These are phyloP conservation scores for Candida ponderosae DNA, from an alignment of 805 yeast genomes.

Conservation along the genomic window DNA sequence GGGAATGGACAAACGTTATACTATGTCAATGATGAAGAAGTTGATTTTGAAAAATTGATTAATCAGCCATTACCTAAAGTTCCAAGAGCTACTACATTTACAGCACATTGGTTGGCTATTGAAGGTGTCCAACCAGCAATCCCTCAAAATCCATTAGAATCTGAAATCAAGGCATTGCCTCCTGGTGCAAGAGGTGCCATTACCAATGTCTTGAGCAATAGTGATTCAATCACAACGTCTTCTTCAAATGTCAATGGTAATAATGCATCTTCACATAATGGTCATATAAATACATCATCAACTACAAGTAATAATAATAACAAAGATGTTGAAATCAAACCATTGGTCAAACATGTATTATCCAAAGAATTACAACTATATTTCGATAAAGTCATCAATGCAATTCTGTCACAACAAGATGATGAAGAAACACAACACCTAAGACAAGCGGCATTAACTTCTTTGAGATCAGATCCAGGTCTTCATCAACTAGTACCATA, in stretches of 20 bases:
- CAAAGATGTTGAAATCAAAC: conserved; percentile 62
- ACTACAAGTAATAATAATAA: conserved; percentile 28
- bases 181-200: conserved; percentile 81
- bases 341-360: conserved; percentile 88
- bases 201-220: conserved; percentile 47
- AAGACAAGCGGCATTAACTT: conserved; percentile 74
- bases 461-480: conserved; percentile 89
- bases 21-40: conserved; percentile 86
- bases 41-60: conserved; percentile 87
- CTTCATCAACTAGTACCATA: conserved; percentile 95
- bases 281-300: conserved; percentile 5
- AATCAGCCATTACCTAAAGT: conserved; percentile 94
- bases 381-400: conserved; percentile 83
- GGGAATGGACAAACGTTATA: conserved; percentile 92
- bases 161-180: conserved; percentile 71
- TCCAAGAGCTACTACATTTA: conserved; percentile 85
- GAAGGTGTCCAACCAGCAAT: conserved; percentile 98
- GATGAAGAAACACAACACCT: conserved; percentile 33
- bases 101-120: conserved; percentile 96
- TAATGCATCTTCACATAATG: conserved; percentile 8
- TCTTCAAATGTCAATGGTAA: conserved; percentile 18
- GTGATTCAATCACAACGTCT: conserved; percentile 25
- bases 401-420: conserved; percentile 52
- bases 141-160: conserved; percentile 84
- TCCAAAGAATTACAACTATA: conserved; percentile 91